Percentiles rank a stretch among this genome's conserved stretches.
Conservation (phyloP, 768 basidiomycete species). For the Termitomyces sp. region DNA sequence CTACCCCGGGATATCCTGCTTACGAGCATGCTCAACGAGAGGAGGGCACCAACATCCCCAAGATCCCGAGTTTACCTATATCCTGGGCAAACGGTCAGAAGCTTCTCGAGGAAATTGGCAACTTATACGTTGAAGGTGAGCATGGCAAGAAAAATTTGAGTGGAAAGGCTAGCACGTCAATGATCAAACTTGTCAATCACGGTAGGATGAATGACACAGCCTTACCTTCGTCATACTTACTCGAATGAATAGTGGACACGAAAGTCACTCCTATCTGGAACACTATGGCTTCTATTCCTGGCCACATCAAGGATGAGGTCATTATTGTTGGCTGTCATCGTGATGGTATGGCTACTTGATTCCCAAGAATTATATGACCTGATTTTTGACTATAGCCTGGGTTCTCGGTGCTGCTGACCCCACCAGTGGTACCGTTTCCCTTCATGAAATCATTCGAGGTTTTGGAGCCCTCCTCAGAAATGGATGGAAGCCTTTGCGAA, state of each 20-base stretch:
- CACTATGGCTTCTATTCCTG: conserved; percentile 77
- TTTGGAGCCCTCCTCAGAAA: conserved; percentile 59
- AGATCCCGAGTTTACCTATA: conserved; percentile 85
- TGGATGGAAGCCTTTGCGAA: conserved; percentile 84
- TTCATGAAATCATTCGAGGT: conserved; percentile 74
- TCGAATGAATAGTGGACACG: conserved; percentile 48
- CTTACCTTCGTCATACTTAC: not conserved
- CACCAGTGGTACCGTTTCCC: conserved; percentile 71
- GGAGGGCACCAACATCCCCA: conserved; percentile 57
- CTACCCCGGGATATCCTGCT: conserved; percentile 84
- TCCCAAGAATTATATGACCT: not conserved
- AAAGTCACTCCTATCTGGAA: conserved; percentile 91
- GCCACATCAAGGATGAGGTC: conserved; percentile 78
- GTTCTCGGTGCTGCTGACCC: conserved; percentile 81
- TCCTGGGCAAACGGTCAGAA: conserved; percentile 80
- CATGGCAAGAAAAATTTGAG: conserved; percentile 32
- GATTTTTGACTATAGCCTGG: conserved; percentile 40
- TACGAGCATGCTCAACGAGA: conserved; percentile 73
- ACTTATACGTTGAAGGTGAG: conserved; percentile 22
- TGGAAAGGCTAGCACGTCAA: conserved; percentile 43
- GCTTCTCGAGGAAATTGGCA: conserved; percentile 53
- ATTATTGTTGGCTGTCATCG: conserved; percentile 86
- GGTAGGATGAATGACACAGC: conserved; percentile 26
- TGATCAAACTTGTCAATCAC: conserved; percentile 49
- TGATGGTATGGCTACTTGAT: conserved; percentile 49